Evolutionary conservation across 169 alveolate genomes (phyloP).

Genomic region (Cyclospora cayetanensis): DNA sequence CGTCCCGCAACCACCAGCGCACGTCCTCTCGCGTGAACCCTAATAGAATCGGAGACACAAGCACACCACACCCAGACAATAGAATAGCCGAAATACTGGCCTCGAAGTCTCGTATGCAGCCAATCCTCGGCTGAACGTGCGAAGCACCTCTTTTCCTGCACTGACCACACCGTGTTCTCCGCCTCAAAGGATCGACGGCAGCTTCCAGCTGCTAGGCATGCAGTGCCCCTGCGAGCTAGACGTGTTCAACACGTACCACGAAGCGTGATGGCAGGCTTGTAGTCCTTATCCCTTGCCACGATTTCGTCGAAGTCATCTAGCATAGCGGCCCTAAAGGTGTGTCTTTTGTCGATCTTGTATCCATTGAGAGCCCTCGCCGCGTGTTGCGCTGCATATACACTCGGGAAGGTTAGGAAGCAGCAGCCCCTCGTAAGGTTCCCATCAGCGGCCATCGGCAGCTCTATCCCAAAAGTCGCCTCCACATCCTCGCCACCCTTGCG

Average conservation of each 20-base stretch:
- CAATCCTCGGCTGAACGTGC: too few species aligned
- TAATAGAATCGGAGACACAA: too few species aligned
- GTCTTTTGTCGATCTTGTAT: constrained; percentile 78
- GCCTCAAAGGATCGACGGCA: too few species aligned
- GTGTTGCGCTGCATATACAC: constrained; percentile 80
- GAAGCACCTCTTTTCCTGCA: too few species aligned
- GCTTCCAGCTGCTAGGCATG: too few species aligned
- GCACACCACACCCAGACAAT: background rate
- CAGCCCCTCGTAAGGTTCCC: constrained; percentile 79
- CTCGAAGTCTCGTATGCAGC: too few species aligned
- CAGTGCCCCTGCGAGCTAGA: too few species aligned
- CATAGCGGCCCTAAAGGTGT: constrained; percentile 80
- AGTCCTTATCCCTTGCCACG: constrained; percentile 78
- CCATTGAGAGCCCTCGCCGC: constrained; percentile 77
- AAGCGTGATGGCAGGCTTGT: constrained; percentile 82
- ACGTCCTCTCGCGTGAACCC: constrained; percentile 89
- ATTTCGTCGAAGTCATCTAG: constrained; percentile 83
- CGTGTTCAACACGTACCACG: too few species aligned
- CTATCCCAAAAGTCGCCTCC: constrained; percentile 12
- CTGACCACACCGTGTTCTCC: too few species aligned
- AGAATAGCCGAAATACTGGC: too few species aligned
- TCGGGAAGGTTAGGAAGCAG: constrained; percentile 85
- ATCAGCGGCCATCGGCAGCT: constrained; percentile 15
- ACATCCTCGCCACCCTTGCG: constrained; percentile 57
- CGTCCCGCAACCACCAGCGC: constrained; percentile 87